phyloP scores from a whole-genome alignment of 345 rosid genomes.

The Nasturtium officinale region DNA sequence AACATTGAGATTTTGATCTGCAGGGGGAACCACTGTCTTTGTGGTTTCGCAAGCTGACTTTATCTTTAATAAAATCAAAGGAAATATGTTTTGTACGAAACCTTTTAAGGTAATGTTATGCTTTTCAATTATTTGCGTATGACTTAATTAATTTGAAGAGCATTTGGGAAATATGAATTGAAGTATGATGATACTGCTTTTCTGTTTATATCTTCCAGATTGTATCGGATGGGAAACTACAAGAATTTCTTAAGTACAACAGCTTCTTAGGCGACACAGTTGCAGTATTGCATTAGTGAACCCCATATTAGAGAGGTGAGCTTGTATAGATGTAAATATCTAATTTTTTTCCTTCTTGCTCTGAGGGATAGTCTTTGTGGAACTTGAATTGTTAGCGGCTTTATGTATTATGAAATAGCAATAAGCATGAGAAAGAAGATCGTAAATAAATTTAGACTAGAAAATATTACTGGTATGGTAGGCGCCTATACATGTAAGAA shows the following conservation, averaged over 20 bases:
- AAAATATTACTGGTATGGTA: slow-evolving; percentile 4
- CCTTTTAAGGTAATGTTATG: slow-evolving; percentile 57
- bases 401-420: slow-evolving; percentile 3
- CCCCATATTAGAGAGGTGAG: slow-evolving; percentile 67
- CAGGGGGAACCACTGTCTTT: slow-evolving; percentile 91
- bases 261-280: slow-evolving; percentile 74
- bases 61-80: slow-evolving; percentile 58
- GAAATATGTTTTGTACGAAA: slow-evolving; percentile 76
- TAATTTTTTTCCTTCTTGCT: background rate
- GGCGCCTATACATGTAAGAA: background rate
- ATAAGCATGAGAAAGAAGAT: slow-evolving; percentile 11
- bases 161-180: background rate
- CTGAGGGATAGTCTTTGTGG: slow-evolving; percentile 5
- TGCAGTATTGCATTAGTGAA: slow-evolving; percentile 77
- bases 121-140: slow-evolving; percentile 12
- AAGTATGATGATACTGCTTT: background rate
- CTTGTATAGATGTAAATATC: slow-evolving; percentile 10
- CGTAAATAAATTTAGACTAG: background rate
- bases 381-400: background rate
- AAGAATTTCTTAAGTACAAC: slow-evolving; percentile 55
- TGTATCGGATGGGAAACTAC: slow-evolving; percentile 65
- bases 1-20: slow-evolving; percentile 31
- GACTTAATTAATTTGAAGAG: background rate
- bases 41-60: slow-evolving; percentile 75
- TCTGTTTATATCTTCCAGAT: slow-evolving; percentile 43